Evolutionary conservation across 352 stramenopile genomes (phyloP), one percentile per base, ranked within the genome.

Genomic region (Globisporangium middletonii): DNA sequence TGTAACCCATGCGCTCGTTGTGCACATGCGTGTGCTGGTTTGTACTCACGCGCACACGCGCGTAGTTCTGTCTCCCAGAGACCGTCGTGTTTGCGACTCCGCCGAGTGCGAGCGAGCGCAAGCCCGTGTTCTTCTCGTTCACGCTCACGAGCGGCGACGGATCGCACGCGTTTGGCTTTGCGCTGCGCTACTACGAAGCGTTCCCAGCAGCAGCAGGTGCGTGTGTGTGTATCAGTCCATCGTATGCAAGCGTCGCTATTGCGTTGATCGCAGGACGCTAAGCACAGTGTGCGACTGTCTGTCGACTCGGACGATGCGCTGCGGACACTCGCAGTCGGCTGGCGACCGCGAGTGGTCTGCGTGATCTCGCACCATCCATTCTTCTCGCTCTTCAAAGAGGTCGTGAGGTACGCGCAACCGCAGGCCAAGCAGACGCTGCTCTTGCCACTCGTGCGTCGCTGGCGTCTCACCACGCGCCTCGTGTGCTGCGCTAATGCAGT

Each of bases 351-450:
- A 18, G 83, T 90, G 6, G 67, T 88, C 44, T 93, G 83, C 43
- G 47, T 93, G 19, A 85, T 93, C 59, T 93, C 83, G 43, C 79
- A 89, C 49, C 79, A 90, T 59, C 75, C 83, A 15, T 88, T 90
- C 62, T 89, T 93, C 62, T 88, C 79, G 50, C 72, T 93, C 9
- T 89, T 92, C 53, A 89, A 89, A 46, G 75, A 89, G 45, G 59
- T 90, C 55, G 66, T 89, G 49, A 87, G 72, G 77, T 88, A 69
- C 51, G 30, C 27, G 3, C 28, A 26, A 13, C 13, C 43, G 19
- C 16, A 27, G 18, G 18, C 16, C 43, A 26, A 37, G 9, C 38
- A 48, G n/a, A 27, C 18, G 23, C 23, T 19, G 41, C 41, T 18
- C 41, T 19, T 1, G 13, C n/a, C 11, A 15, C 41, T 46, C 41